Percentiles rank a stretch among this genome's conserved stretches.
phyloP scores from a whole-genome alignment of 495 filamentous ascomycete species.

The Echria macrotheca region DNA sequence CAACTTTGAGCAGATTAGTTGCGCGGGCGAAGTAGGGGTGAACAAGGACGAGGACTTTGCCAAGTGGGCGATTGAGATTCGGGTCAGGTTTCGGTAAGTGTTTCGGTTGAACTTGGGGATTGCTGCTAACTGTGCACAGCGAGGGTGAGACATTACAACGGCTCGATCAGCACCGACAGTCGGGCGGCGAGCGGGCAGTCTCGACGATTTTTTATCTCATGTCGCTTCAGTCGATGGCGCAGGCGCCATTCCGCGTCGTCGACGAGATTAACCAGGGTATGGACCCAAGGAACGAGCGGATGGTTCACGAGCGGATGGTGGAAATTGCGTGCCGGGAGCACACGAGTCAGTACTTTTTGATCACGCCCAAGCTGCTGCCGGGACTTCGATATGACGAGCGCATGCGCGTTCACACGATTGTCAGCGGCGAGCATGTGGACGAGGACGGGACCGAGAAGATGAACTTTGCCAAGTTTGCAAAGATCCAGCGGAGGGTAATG shows the following conservation, averaged over 20 bases:
- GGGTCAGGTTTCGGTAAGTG: slow-evolving; percentile 82
- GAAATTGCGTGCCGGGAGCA: slow-evolving; percentile 80
- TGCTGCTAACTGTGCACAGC: slow-evolving; percentile 31
- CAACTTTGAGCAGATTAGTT: slow-evolving; percentile 89
- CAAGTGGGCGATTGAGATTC: slow-evolving; percentile 87
- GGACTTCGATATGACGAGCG: slow-evolving; percentile 78
- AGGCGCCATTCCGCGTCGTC: slow-evolving; percentile 96
- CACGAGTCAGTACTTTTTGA: slow-evolving; percentile 80
- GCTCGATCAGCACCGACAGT: slow-evolving; percentile 87
- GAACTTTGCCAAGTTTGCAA: slow-evolving; percentile 50
- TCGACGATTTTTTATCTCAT: slow-evolving; percentile 99
- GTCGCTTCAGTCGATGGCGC: slow-evolving; percentile 90
- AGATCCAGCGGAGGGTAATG: slow-evolving; percentile 36
- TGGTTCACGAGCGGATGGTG: slow-evolving; percentile 95
- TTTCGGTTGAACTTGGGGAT: neutral
- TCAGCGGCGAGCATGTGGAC: slow-evolving; percentile 78
- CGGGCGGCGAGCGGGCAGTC: slow-evolving; percentile 91
- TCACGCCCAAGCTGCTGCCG: slow-evolving; percentile 92
- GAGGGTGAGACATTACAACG: slow-evolving; percentile 78
- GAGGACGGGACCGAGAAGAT: slow-evolving; percentile 49
- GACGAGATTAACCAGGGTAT: slow-evolving; percentile 99
- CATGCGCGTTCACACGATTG: slow-evolving; percentile 92
- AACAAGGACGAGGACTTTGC: slow-evolving; percentile 84
- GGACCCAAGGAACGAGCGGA: slow-evolving; percentile 96
- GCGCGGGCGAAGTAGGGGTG: slow-evolving; percentile 85